These are phyloP conservation scores for Trichoderma gracile DNA, from an alignment of 2,329 filamentous ascomycete genomes.

Conservation along the genomic window DNA sequence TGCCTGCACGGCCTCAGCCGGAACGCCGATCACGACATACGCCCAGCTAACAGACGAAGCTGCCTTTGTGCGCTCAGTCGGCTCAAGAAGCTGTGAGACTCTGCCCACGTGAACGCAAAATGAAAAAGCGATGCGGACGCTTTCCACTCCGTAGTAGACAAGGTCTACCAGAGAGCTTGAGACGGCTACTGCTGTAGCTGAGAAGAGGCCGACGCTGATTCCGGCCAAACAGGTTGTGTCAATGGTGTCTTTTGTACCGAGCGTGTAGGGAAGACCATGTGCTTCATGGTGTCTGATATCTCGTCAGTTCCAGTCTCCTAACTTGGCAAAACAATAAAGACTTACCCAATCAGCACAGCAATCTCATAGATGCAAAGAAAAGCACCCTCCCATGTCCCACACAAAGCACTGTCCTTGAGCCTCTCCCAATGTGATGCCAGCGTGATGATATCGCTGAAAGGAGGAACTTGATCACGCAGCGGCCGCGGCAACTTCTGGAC, in stretches of 20 bases:
- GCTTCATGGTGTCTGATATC: neutral
- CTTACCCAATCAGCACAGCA: neutral
- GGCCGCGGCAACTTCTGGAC: neutral
- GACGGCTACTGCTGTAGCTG: conserved; percentile 45
- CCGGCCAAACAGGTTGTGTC: conserved; percentile 37
- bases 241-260: neutral
- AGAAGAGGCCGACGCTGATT: conserved; percentile 48
- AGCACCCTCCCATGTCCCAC: neutral
- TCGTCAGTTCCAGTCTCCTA: neutral
- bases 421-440: neutral
- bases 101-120: conserved; percentile 47
- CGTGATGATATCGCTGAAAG: neutral
- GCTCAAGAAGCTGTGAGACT: conserved; percentile 46
- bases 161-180: conserved; percentile 44
- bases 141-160: conserved; percentile 44
- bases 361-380: conserved; percentile 6
- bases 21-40: conserved; percentile 42
- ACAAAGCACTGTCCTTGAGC: neutral
- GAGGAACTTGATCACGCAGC: neutral
- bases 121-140: conserved; percentile 47
- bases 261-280: neutral
- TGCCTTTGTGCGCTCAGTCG: conserved; percentile 32
- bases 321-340: neutral
- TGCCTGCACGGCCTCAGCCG: conserved; percentile 36
- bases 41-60: conserved; percentile 42